Conservation (phyloP, 768 basidiomycete species). For the Lactarius pseudohatsudake region DNA sequence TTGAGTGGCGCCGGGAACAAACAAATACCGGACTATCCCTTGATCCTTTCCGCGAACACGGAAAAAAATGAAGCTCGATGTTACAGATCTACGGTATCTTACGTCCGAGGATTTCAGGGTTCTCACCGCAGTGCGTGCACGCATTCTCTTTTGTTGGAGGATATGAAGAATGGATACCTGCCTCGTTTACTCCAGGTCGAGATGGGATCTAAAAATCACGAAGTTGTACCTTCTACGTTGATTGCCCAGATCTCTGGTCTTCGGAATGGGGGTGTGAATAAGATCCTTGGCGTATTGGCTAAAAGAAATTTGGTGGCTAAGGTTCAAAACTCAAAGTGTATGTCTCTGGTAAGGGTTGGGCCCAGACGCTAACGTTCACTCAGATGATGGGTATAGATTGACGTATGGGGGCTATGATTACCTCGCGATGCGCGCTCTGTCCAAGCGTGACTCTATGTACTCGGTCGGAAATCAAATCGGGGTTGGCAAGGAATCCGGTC, state of each 20-base stretch:
- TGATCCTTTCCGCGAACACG: constrained; percentile 1
- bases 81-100: constrained; percentile 91
- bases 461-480: constrained; percentile 98
- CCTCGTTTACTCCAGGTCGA: constrained; percentile 63
- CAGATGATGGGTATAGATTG: constrained; percentile 95
- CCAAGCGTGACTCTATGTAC: constrained; percentile 82
- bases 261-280: constrained; percentile 90
- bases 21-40: not conserved
- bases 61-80: constrained; percentile 82
- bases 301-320: constrained; percentile 88
- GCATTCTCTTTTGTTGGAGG: not conserved
- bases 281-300: constrained; percentile 83
- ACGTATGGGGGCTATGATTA: constrained; percentile 99
- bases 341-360: constrained; percentile 29
- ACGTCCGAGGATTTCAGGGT: constrained; percentile 92
- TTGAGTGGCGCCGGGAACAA: not conserved
- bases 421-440: constrained; percentile 89
- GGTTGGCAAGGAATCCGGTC: constrained; percentile 96
- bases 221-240: constrained; percentile 86
- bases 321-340: constrained; percentile 93
- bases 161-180: not conserved
- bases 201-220: constrained; percentile 98
- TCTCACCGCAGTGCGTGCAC: constrained; percentile 73
- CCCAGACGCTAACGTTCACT: not conserved
- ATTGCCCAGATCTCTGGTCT: constrained; percentile 94